Conservation (phyloP, 1,284 basidiomycete species). For the Mycena citricolor region DNA sequence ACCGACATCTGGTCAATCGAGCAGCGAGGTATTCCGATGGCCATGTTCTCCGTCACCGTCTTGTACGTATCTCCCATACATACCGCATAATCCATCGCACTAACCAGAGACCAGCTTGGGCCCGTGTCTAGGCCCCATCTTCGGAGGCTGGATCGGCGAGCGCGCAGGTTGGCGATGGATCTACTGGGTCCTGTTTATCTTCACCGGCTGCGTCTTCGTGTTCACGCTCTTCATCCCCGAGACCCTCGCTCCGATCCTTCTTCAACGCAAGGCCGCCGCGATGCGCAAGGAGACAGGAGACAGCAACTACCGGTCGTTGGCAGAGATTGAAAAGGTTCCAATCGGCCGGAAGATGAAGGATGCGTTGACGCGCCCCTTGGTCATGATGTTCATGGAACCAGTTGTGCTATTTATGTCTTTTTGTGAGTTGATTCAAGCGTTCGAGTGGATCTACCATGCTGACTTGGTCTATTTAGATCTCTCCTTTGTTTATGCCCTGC, state of each 20-base stretch:
- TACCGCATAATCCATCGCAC: not conserved
- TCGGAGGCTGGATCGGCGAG: constrained; percentile 47
- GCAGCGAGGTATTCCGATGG: constrained; percentile 61
- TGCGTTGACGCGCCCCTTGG: constrained; percentile 39
- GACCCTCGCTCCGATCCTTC: constrained; percentile 48
- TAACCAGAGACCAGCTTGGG: not conserved
- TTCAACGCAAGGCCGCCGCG: constrained; percentile 37
- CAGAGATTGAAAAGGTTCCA: constrained; percentile 34
- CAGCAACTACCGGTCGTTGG: constrained; percentile 31
- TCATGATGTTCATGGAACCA: constrained; percentile 42
- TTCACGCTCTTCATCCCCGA: constrained; percentile 58
- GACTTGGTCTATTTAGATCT: constrained; percentile 32
- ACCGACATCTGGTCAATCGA: constrained; percentile 57
- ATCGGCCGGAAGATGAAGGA: constrained; percentile 32
- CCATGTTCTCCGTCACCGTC: constrained; percentile 58
- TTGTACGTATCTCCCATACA: constrained; percentile 37
- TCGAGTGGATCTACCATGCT: not conserved
- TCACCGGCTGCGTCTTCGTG: constrained; percentile 47
- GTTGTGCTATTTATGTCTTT: constrained; percentile 45
- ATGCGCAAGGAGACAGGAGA: constrained; percentile 38
- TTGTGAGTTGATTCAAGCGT: constrained; percentile 30
- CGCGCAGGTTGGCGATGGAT: constrained; percentile 51
- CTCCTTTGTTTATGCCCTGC: constrained; percentile 35
- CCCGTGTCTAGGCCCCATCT: constrained; percentile 43
- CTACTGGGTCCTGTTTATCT: constrained; percentile 61